phyloP scores from a whole-genome alignment of 768 basidiomycete genomes.

The Leccinum pellstonianum region DNA sequence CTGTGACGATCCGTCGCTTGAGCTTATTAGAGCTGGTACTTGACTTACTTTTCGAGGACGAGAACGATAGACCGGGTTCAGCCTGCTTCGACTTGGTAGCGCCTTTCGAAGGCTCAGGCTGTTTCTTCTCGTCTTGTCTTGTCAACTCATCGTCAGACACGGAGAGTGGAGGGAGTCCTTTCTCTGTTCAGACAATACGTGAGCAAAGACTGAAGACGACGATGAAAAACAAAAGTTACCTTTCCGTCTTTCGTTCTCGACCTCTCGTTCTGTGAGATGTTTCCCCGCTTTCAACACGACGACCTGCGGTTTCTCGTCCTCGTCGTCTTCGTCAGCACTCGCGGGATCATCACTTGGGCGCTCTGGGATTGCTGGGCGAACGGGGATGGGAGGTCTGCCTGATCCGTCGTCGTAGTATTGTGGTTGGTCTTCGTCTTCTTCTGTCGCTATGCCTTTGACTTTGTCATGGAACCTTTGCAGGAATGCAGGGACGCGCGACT shows the following conservation, averaged over 20 bases:
- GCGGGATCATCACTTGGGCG: constrained; percentile 67
- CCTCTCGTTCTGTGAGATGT: constrained; percentile 78
- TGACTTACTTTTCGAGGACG: constrained; percentile 33
- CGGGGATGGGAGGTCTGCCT: constrained; percentile 72
- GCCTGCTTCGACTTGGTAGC: constrained; percentile 24
- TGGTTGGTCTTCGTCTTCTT: constrained; percentile 45
- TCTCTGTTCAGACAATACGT: constrained; percentile 42
- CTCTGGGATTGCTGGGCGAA: constrained; percentile 68
- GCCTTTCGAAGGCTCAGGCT: constrained; percentile 12
- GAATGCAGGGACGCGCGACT: constrained; percentile 59
- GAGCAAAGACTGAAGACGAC: constrained; percentile 1
- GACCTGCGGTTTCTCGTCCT: constrained; percentile 83
- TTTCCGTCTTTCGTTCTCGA: constrained; percentile 71
- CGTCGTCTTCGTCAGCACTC: constrained; percentile 68
- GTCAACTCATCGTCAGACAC: constrained; percentile 32
- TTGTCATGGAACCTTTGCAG: constrained; percentile 63
- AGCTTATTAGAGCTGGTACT: constrained; percentile 27
- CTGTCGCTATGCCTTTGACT: constrained; percentile 51
- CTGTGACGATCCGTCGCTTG: constrained; percentile 37
- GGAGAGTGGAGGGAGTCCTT: constrained; percentile 57
- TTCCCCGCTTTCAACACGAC: constrained; percentile 88
- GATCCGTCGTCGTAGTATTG: constrained; percentile 65
- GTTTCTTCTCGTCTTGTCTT: constrained; percentile 31
- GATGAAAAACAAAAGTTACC: constrained; percentile 41
- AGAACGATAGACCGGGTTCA: constrained; percentile 38